Evolutionary conservation across 192 early-diverging fungal genomes (phyloP), one percentile per base, ranked within the genome.

Genomic region (Funneliformis geosporum): DNA sequence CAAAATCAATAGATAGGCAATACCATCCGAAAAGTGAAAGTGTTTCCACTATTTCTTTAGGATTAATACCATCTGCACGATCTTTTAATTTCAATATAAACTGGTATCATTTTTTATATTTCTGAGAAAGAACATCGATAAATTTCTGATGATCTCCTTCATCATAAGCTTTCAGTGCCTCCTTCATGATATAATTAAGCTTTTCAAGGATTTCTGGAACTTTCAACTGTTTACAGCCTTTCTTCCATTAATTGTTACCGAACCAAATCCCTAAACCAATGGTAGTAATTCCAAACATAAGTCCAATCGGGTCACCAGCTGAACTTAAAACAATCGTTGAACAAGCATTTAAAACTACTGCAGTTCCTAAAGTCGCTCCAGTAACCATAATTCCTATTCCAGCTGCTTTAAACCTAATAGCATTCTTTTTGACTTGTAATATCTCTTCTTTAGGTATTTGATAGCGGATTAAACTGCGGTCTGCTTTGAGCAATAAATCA

Each of bases 1-100:
- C 27, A 69, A 69, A 43, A 23, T 69, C n/a, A 69, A 69, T 21
- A 69, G 8, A 43, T 69, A 69, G 7, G 67, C 67, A 18, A 69
- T 42, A 8, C 67, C 67, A 69, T 69, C 67, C 8, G 67, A 23
- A 69, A 69, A 21, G 2, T n/a, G 43, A n/a, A 69, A 69, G 67
- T 11, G 5, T 16, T 18, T 68, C 39, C n/a, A 68, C 40, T 40
- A 68, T 68, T 6, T 40, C 0, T 21, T 25, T 27, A 23, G 60
- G 21, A 9, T 25, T n/a, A 61, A 61, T 61, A 61, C 0, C 0
- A 61, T 61, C 60, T 23, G 8, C 25, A 4, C 2, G 60, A 4
- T 25, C 60, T 25, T 61, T 25, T 61, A 61, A 61, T 0, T 33
- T n/a, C n/a, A n/a, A n/a, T n/a, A 25, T 14, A 61, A 25, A 61